These are phyloP conservation scores for Coemansia pectinata DNA, from an alignment of 192 early-diverging fungal genomes.

Conservation along the genomic window DNA sequence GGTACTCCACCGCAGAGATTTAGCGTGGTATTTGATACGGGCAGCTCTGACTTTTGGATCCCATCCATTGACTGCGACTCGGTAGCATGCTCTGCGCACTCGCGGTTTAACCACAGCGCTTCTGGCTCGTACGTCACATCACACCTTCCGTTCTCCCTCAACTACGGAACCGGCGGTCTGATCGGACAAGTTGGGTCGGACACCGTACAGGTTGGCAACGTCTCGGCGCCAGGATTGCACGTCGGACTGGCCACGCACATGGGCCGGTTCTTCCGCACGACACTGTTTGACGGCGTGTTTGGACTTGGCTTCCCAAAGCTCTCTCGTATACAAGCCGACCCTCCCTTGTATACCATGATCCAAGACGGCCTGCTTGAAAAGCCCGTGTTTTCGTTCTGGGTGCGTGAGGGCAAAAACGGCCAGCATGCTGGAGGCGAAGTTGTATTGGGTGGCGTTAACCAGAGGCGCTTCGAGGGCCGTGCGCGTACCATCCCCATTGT, in stretches of 20 bases:
- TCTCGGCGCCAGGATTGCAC: slow-evolving; percentile 39
- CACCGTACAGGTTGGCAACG: slow-evolving; percentile 49
- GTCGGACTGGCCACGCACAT: slow-evolving; percentile 57
- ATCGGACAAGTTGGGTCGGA: slow-evolving; percentile 57
- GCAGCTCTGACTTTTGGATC: slow-evolving; percentile 63
- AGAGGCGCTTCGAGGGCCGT: slow-evolving; percentile 38
- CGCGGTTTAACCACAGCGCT: slow-evolving; percentile 49
- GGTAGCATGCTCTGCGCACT: slow-evolving; percentile 36
- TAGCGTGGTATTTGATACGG: slow-evolving; percentile 63
- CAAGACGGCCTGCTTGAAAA: slow-evolving; percentile 38
- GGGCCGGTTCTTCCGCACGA: slow-evolving; percentile 49
- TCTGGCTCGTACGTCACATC: slow-evolving; percentile 51
- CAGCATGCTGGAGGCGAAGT: slow-evolving; percentile 53
- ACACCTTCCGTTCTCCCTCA: slow-evolving; percentile 45
- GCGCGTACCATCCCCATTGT: slow-evolving; percentile 55
- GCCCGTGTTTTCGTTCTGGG: slow-evolving; percentile 50
- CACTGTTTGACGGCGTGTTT: slow-evolving; percentile 61
- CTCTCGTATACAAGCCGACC: slow-evolving; percentile 48
- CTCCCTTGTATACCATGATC: slow-evolving; percentile 40
- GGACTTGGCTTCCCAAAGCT: slow-evolving; percentile 59
- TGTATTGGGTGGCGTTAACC: slow-evolving; percentile 41
- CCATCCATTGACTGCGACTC: slow-evolving; percentile 58
- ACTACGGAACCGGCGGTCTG: slow-evolving; percentile 58
- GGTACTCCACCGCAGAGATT: slow-evolving; percentile 61
- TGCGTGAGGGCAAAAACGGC: slow-evolving; percentile 40